Evolutionary conservation across 805 yeast species (phyloP).

Genomic region (Torulaspora maleeae): DNA sequence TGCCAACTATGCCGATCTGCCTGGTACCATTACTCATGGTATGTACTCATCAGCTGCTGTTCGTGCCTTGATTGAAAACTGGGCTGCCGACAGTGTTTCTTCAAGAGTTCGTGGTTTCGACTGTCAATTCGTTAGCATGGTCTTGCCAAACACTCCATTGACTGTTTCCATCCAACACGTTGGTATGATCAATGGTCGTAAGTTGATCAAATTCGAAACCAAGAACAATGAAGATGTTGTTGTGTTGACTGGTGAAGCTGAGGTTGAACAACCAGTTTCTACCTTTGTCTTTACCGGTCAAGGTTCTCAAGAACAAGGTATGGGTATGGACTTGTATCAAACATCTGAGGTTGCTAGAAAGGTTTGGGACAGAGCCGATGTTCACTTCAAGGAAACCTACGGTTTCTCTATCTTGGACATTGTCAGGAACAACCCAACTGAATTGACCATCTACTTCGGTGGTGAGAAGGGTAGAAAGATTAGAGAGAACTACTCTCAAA

Average conservation of each 20-base stretch:
- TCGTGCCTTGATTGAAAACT: conserved; percentile 90
- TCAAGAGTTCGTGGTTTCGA: conserved; percentile 92
- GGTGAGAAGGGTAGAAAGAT: conserved; percentile 96
- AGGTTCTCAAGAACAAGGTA: conserved; percentile 99
- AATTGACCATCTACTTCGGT: conserved; percentile 93
- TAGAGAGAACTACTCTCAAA: conserved; percentile 88
- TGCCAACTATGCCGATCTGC: conserved; percentile 86
- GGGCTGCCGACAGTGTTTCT: conserved; percentile 97
- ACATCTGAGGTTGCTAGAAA: conserved; percentile 85
- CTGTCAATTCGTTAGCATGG: conserved; percentile 94
- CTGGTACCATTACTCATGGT: conserved; percentile 98
- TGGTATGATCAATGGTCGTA: conserved; percentile 99
- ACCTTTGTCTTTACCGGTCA: conserved; percentile 98
- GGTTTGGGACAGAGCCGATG: conserved; percentile 98
- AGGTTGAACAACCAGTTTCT: conserved; percentile 96
- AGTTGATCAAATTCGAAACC: conserved; percentile 89
- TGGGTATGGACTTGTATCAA: conserved; percentile 99
- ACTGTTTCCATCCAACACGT: conserved; percentile 86
- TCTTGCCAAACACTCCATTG: conserved; percentile 87
- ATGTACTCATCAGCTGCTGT: conserved; percentile 97
- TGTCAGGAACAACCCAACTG: conserved; percentile 93
- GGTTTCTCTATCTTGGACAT: conserved; percentile 97
- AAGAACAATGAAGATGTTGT: conserved; percentile 74
- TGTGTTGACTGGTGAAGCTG: conserved; percentile 93
- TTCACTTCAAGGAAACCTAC: conserved; percentile 85